Conservation (phyloP, 2,329 filamentous ascomycete genomes). For the Xylariaceae sp. region DNA sequence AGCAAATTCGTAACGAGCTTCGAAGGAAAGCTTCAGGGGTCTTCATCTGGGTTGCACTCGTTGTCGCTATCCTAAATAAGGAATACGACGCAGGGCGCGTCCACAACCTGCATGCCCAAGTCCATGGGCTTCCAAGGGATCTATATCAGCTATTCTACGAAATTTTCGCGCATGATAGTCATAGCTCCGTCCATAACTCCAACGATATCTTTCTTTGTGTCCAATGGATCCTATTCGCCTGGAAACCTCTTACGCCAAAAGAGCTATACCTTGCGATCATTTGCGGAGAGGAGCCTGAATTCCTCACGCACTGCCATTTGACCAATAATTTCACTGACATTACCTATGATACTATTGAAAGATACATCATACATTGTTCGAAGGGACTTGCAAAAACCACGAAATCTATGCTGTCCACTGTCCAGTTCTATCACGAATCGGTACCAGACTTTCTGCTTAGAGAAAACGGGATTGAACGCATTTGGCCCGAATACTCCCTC, state of each 20-base stretch:
- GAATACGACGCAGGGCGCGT: slow-evolving; percentile 4
- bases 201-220: slow-evolving; percentile 8
- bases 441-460: slow-evolving; percentile 45
- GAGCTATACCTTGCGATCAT: slow-evolving; percentile 9
- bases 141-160: slow-evolving; percentile 8
- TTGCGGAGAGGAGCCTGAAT: not conserved
- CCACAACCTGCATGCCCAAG: not conserved
- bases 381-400: slow-evolving; percentile 49
- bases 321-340: too few relatives aligned
- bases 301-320: not conserved
- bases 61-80: slow-evolving; percentile 9
- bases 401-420: slow-evolving; percentile 24
- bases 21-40: slow-evolving; percentile 8
- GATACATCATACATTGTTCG: slow-evolving; percentile 39
- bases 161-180: slow-evolving; percentile 5
- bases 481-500: slow-evolving; percentile 36
- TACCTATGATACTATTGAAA: slow-evolving; percentile 21
- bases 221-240: slow-evolving; percentile 10
- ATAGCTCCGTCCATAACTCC: too few relatives aligned
- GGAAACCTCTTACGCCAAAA: slow-evolving; percentile 1
- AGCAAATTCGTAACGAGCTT: slow-evolving; percentile 5
- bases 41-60: slow-evolving; percentile 15
- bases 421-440: slow-evolving; percentile 54
- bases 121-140: slow-evolving; percentile 6
- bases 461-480: slow-evolving; percentile 27